Base-by-base conservation (phyloP, 495 filamentous ascomycete genomes). In the Podospora comata region DNA sequence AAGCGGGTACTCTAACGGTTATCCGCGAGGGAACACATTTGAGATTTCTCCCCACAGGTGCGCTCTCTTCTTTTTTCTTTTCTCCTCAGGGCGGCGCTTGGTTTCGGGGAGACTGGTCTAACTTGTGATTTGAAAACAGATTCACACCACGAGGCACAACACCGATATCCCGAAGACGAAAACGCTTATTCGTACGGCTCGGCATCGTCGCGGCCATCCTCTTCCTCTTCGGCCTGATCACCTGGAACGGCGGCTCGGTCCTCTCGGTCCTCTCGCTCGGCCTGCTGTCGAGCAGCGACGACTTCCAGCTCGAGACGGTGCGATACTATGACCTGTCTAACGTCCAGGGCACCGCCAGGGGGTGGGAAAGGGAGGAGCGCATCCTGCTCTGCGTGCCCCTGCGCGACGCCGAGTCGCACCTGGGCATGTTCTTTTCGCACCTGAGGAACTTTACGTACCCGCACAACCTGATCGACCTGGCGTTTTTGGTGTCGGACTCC, bases 351-450 rank as follows among this genome's bases (percentile, higher is more conserved):
- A 92, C 92, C 5, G 90, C 90, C 61, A 88, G 90, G 71, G 95
- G 95, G 13, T 98, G 95, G 95, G 94, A 97, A 75, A 84, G 91
- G 39, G 96, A 93, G 73, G 96, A 99, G 79, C 88, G 96, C 64
- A 95, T 99, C 71, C 84, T 99, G 57, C 88, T 99, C 76, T 97
- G 95, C 76, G 94, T 96, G 6, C 96, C 96, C 53, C 85, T 99
- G 60, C 88, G 96, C 74, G 96, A 99, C 78, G 96, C 96, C 26
- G 89, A 94, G 72, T 86, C 91, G 23, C 96, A 99, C 83, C 82
- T 99, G 5, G 90, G 91, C 56, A 97, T 99, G 95, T 98, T 99
- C 85, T 99, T 99, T 80, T 89, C 88, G 39, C 96, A 99, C 77
- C 86, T 99, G 56, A 88, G 86, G 60, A 99, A 98, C 79, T 90